Evolutionary conservation across 208 protist species (phyloP).

Genomic region (Porcisia deanei): DNA sequence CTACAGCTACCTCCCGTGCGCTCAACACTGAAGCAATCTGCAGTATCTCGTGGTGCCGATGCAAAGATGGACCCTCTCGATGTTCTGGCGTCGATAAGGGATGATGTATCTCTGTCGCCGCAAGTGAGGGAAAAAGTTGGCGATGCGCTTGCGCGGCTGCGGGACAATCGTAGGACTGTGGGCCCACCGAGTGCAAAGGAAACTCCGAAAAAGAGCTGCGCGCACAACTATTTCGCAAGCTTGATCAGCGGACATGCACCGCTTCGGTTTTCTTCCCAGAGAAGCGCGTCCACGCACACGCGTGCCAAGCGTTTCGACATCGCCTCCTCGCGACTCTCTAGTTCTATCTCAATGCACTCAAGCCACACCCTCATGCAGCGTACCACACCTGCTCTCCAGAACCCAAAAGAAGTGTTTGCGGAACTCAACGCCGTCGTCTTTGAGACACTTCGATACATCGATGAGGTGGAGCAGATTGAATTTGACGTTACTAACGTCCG

Average conservation of each 20-base stretch:
- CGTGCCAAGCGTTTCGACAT: slow-evolving; percentile 41
- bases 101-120: slow-evolving; percentile 24
- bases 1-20: slow-evolving; percentile 23
- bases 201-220: slow-evolving; percentile 5
- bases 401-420: slow-evolving; percentile 66
- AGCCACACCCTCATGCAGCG: slow-evolving; percentile 15
- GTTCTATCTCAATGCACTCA: slow-evolving; percentile 7
- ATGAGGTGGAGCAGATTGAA: slow-evolving; percentile 74
- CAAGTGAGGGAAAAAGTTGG: slow-evolving; percentile 24
- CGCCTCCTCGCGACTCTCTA: slow-evolving; percentile 27
- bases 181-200: slow-evolving; percentile 5
- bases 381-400: slow-evolving; percentile 51
- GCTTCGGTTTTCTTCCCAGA: slow-evolving; percentile 27
- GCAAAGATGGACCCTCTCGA: slow-evolving; percentile 22
- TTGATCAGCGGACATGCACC: slow-evolving; percentile 36
- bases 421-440: slow-evolving; percentile 67
- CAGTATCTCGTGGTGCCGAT: slow-evolving; percentile 14
- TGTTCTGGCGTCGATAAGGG: slow-evolving; percentile 19
- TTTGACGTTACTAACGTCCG: slow-evolving; percentile 69
- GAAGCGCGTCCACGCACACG: slow-evolving; percentile 5
- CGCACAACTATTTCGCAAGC: slow-evolving; percentile 26
- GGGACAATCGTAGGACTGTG: neutral
- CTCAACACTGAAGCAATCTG: slow-evolving; percentile 15
- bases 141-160: slow-evolving; percentile 13
- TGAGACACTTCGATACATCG: slow-evolving; percentile 80